Evolutionary conservation across 2,329 filamentous ascomycete species (phyloP).

Genomic region (Erysiphe neolycopersici): DNA sequence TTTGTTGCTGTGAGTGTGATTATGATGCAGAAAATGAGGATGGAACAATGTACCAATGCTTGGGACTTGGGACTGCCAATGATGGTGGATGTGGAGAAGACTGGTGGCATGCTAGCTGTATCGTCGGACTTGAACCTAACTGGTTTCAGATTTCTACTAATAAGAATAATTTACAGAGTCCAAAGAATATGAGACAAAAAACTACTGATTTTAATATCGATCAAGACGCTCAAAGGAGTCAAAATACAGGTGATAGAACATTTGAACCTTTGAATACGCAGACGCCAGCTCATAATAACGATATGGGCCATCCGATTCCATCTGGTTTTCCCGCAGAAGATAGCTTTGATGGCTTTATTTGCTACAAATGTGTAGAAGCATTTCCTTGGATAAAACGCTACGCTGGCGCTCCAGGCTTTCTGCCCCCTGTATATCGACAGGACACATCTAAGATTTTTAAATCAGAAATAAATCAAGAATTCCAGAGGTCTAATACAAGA

Average conservation of each 20-base stretch:
- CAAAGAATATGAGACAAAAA: constrained; percentile 15
- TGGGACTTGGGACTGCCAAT: constrained; percentile 56
- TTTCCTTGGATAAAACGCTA: constrained; percentile 84
- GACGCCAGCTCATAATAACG: constrained; percentile 15
- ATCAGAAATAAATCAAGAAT: constrained; percentile 7
- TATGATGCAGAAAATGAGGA: constrained; percentile 79
- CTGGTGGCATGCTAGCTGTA: constrained; percentile 89
- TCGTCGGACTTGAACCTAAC: constrained; percentile 52
- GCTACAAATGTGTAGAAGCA: constrained; percentile 75
- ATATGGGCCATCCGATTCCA: constrained; percentile 42
- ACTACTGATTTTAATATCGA: constrained; percentile 24
- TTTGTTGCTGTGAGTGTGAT: constrained; percentile 69
- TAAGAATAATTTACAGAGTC: constrained; percentile 11
- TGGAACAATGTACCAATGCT: constrained; percentile 93
- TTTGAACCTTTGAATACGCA: neutral
- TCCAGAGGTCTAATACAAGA: constrained; percentile 15
- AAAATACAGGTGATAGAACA: constrained; percentile 4
- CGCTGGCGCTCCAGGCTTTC: constrained; percentile 52
- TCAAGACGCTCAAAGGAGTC: constrained; percentile 13
- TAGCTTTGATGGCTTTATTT: constrained; percentile 70
- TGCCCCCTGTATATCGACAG: constrained; percentile 37
- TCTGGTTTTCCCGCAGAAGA: constrained; percentile 74
- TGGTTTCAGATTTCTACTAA: constrained; percentile 32
- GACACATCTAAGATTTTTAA: constrained; percentile 11
- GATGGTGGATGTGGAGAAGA: constrained; percentile 85